Evolutionary conservation across 169 alveolate genomes (phyloP), one percentile per base, ranked within the genome.

Genomic region (Eimeria acervulina): DNA sequence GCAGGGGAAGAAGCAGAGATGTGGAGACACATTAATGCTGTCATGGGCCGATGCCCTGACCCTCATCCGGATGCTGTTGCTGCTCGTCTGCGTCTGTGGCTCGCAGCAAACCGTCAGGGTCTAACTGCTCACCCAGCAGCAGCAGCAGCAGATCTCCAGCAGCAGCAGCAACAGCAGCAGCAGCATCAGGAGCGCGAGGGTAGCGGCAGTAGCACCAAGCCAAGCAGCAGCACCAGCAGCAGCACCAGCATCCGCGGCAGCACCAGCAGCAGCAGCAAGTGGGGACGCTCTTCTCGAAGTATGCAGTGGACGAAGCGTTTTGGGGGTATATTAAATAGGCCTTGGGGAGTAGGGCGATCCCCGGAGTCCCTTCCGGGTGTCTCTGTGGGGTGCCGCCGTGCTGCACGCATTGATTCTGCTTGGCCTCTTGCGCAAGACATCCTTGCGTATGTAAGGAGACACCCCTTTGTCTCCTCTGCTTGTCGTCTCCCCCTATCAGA

Each of bases 21-120:
- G 6, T 97, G 98, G 98, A 84, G 72, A 31, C 95, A 42, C 40
- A 85, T 97, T 55, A 83, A 81, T 72, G 26, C 26, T 26, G 51
- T 94, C 47, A 44, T 52, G 68, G 95, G 87, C 38, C 40, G 81
- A 42, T 23, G 47, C 85, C 84, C 94, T 47, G 98, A 97, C 72
- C 95, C 90, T 36, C 98, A 97, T 63, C 98, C 98, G n/a, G 98
- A 97, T 90, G 98, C 98, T 3, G 97, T 96, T 55, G 98, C 98
- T 1, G 70, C 96, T n/a, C 93, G 98, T 26, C 90, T 97, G 59
- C 87, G 94, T 76, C 66, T 97, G n/a, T 95, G 97, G 97, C 96
- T 96, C 3, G 96, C 95, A 15, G 96, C 96, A n/a, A 28, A 40
- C 38, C 66, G 87, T 4, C 95, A 96, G 93, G 96, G 84, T 6